Percentiles rank a stretch among this genome's conserved stretches.
phyloP scores from a whole-genome alignment of 1,139 yeast species.

The Cylindricascospora bacillispora region DNA sequence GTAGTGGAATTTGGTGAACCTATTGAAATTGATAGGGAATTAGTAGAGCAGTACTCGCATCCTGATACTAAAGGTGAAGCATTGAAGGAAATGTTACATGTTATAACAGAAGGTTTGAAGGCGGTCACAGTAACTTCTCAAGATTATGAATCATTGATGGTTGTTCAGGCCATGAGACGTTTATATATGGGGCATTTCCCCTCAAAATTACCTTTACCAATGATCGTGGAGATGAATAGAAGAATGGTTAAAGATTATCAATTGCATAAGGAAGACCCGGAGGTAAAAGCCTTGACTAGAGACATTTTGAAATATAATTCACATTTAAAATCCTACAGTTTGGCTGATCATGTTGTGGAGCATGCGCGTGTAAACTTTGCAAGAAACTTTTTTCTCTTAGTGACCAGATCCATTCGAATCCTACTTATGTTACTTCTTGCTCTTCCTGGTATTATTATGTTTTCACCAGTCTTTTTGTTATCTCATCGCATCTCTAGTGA shows the following conservation, averaged over 20 bases:
- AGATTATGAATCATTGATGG: constrained; percentile 85
- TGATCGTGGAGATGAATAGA: constrained; percentile 82
- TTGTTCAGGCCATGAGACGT: constrained; percentile 86
- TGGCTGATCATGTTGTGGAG: constrained; percentile 88
- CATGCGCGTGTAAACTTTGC: constrained; percentile 41
- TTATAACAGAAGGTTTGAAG: constrained; percentile 61
- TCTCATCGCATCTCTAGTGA: constrained; percentile 57
- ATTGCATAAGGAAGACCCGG: constrained; percentile 59
- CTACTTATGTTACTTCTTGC: constrained; percentile 46
- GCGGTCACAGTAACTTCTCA: constrained; percentile 88
- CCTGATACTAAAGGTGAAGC: constrained; percentile 61
- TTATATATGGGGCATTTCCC: constrained; percentile 67
- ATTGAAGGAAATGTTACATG: constrained; percentile 55
- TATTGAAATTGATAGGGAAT: constrained; percentile 49
- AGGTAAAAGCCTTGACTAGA: constrained; percentile 44
- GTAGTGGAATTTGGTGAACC: constrained; percentile 92
- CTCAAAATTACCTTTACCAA: constrained; percentile 60
- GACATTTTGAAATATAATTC: constrained; percentile 60
- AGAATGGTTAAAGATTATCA: constrained; percentile 71
- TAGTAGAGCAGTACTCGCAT: constrained; percentile 52
- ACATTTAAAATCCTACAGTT: constrained; percentile 49
- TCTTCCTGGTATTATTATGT: constrained; percentile 73
- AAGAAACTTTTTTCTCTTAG: constrained; percentile 34
- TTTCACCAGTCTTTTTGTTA: constrained; percentile 78
- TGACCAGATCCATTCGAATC: constrained; percentile 44